These are phyloP conservation scores for Alternaria alternata DNA, from an alignment of 2,329 filamentous ascomycete species.

Conservation along the genomic window DNA sequence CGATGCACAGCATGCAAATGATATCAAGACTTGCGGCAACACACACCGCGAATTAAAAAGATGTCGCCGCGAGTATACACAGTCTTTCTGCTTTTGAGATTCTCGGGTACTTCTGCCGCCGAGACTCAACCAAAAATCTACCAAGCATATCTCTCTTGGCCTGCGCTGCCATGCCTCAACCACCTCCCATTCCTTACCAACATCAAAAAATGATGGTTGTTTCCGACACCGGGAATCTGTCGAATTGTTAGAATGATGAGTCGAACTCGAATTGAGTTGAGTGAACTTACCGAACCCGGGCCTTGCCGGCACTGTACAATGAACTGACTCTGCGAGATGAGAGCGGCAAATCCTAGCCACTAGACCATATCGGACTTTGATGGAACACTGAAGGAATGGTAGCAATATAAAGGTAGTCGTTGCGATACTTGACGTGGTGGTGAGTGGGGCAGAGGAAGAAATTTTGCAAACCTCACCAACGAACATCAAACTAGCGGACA, in stretches of 20 bases:
- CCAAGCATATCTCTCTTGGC: not conserved
- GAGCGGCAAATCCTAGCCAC: slow-evolving; percentile 28
- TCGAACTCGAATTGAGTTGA: not conserved
- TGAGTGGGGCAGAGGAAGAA: not conserved
- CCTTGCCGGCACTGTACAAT: slow-evolving; percentile 23
- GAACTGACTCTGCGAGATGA: slow-evolving; percentile 19
- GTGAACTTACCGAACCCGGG: slow-evolving; percentile 20
- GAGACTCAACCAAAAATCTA: not conserved
- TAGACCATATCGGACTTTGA: slow-evolving; percentile 26
- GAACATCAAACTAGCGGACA: not conserved
- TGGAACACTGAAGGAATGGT: not conserved
- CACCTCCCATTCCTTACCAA: not conserved
- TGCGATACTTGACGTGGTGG: not conserved
- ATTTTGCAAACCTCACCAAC: not conserved
- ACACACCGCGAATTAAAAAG: not conserved
- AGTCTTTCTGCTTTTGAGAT: not conserved
- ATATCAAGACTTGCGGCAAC: no score
- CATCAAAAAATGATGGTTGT: slow-evolving; percentile 13
- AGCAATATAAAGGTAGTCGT: not conserved
- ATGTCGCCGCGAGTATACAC: not conserved
- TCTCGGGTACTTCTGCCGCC: not conserved
- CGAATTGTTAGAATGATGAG: not conserved
- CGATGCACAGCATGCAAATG: not conserved
- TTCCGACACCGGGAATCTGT: slow-evolving; percentile 28
- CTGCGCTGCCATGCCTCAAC: not conserved